Base-by-base conservation (phyloP, 2,329 filamentous ascomycete species). In the Aspergillus latus region DNA sequence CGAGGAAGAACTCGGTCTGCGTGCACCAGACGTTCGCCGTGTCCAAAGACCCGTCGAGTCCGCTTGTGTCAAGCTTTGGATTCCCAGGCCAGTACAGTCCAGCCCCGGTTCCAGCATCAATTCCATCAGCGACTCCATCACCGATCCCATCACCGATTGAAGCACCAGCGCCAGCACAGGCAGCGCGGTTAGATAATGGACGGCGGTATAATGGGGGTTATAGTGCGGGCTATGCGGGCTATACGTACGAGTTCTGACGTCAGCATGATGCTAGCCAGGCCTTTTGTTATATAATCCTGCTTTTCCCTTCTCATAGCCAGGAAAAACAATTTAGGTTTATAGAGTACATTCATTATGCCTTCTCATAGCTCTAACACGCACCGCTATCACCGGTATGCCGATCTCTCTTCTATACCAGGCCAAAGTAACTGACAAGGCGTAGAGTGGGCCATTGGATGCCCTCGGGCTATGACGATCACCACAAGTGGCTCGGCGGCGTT, bases 401-500 rank as follows among this genome's bases (percentile, higher is more conserved):
- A 4, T 5, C 7, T 7, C 21, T 15, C 26, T 32, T 2, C 4
- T 15, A 1, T 11, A 28, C 5, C 11, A 7, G 13, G 9, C 13
- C 2, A 4, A 10, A 13, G 26, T 47, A 30, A 52, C 50, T 21
- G 11, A 11, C 15, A 47, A 84, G 81, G 66, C 21, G 21, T 34
- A 34, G 32, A 5, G 70, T 76, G 1, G 84, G 84, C 7, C 74
- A 74, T 37, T 89, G 86, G 87, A 79, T 89, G 29, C 85, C 85
- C 2, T 74, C 82, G 2, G 84, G 88, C 71, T 81, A 85, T 66
- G 79, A 82, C 37, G 74, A 85, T 8, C 84, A 88, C 68, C 79
- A 78, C 54, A 80, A 84, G 68, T 90, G 83, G 84, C 79, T 90
- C n/a, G 73, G 74, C 6, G 76, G 76, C 11, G 76, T 84, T 16